Evolutionary conservation across 2,329 filamentous ascomycete species (phyloP).

Genomic region (Beauveria varroae): DNA sequence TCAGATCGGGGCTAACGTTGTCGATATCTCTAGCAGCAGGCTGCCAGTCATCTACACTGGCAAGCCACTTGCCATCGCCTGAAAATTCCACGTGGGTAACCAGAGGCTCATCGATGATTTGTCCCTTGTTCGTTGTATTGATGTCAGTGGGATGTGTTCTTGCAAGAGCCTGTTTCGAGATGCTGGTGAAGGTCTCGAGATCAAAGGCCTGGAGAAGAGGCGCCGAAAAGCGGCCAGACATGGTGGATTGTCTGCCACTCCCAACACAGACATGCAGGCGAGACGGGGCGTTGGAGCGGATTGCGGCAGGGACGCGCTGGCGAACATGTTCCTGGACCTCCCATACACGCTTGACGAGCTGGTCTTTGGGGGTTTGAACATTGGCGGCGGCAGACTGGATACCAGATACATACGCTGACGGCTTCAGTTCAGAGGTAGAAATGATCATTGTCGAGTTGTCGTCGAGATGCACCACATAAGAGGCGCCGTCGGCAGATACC

Average conservation of each 20-base stretch:
- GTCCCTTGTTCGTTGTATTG: slow-evolving; percentile 65
- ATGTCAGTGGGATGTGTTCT: slow-evolving; percentile 80
- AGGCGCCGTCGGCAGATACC: slow-evolving; percentile 69
- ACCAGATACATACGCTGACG: slow-evolving; percentile 75
- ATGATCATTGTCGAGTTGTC: slow-evolving; percentile 90
- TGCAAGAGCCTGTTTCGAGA: slow-evolving; percentile 81
- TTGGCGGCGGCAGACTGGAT: slow-evolving; percentile 60
- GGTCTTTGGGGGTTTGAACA: slow-evolving; percentile 42
- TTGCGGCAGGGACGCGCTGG: slow-evolving; percentile 48
- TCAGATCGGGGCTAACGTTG: slow-evolving; percentile 27
- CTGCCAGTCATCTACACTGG: slow-evolving; percentile 85
- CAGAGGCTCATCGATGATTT: slow-evolving; percentile 67
- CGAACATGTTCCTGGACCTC: slow-evolving; percentile 34
- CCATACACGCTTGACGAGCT: slow-evolving; percentile 46
- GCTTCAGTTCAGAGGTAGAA: slow-evolving; percentile 81
- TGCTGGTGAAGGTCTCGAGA: slow-evolving; percentile 65
- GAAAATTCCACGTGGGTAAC: slow-evolving; percentile 70
- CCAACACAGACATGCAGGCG: slow-evolving; percentile 63
- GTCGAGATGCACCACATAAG: slow-evolving; percentile 77
- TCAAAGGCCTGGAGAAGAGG: slow-evolving; percentile 78
- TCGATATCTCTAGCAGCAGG: slow-evolving; percentile 63
- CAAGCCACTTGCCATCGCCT: slow-evolving; percentile 79
- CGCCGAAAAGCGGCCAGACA: slow-evolving; percentile 44
- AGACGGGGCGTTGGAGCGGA: slow-evolving; percentile 56
- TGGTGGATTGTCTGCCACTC: slow-evolving; percentile 48